Evolutionary conservation across 495 filamentous ascomycete genomes (phyloP), one percentile per base, ranked within the genome.

Genomic region (Aspergillus bridgeri): DNA sequence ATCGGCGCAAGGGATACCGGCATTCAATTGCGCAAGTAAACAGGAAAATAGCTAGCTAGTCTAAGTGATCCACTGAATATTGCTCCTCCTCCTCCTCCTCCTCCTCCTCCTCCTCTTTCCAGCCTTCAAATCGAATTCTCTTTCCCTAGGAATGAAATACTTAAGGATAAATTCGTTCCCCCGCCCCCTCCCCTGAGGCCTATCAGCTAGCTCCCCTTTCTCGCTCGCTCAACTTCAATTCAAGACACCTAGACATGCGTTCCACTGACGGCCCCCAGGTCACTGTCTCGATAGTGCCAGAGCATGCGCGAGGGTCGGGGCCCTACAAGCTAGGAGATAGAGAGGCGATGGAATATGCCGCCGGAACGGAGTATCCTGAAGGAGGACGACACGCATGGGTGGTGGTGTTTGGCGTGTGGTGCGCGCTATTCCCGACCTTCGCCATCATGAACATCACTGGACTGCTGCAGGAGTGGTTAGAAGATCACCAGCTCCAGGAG

Each of bases 391-490:
- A 49, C 8, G 67, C 67, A 25, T 69, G 67, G 65, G 25, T 55
- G 5, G 62, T 63, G 4, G 60, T 65, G 15, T 22, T 62, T 9
- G 67, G 67, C 8, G 24, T 63, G 4, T 65, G 62, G 48, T 65
- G 61, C 38, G 53, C 56, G 3, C 42, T 67, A 5, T 57, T 69
- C 11, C 61, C 61, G 2, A 53, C 61, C 20, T 60, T 82, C 17
- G 83, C 83, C 19, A 78, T 79, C 62, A 56, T 79, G 44, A 84
- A 84, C 66, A 71, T 79, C 0, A 81, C 83, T 48, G 82, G 82
- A 17, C 63, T 78, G 22, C 83, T 83, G 53, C 70, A 81, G 48
- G 64, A 75, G 15, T 84, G 83, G 69, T 81, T 82, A 65, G 52
- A 71, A 25, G 59, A 63, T 0, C 65, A 81, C 56, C 78, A 80